Base-by-base conservation (phyloP, 129 eudicot species). In the Deinandra increscens region DNA sequence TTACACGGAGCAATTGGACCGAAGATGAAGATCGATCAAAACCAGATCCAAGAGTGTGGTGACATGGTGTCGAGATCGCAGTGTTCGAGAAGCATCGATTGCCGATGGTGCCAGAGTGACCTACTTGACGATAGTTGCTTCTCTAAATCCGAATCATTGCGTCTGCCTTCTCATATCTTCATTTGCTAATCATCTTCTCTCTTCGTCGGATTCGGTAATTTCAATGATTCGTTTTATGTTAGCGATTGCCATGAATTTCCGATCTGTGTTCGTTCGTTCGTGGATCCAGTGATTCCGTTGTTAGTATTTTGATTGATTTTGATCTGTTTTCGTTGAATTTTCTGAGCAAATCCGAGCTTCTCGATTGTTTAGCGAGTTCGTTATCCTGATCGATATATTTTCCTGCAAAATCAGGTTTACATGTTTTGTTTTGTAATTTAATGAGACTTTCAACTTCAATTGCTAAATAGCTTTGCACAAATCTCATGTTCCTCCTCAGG, bases 31-130 rank as follows among this genome's bases (percentile, higher is more conserved):
- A 10, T 44, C 3, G 29, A 42, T 4, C 51, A 43, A 33, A 78
- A 48, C 11, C 66, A 36, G 76, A 72, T 70, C 73, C 59, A 75
- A 19, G 75, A 76, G 15, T 88, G 91, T 73, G 69, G 72, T 20
- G 80, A 76, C 20, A 13, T 83, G 22, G 81, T 49, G 13, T 45
- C 84, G 60, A 78, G 68, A 81, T 85, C 85, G 11, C 82, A 79
- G 46, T 88, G 96, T 81, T 17, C 43, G 8, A 42, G 33, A 39
- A 68, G 22, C 64, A 49, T 75, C 11, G 72, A 72, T 19, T 88
- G 96, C 77, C 71, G 83, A 43, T 88, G 91, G 91, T 88, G 96
- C 82, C 74, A 54, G 36, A 88, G 96, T 66, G 82, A 77, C 19
- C 84, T 70, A 26, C 75, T 88, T 60, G 91, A 88, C 39, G 91